Base-by-base conservation (phyloP, 495 filamentous ascomycete genomes). In the Trichocladium antarcticum region DNA sequence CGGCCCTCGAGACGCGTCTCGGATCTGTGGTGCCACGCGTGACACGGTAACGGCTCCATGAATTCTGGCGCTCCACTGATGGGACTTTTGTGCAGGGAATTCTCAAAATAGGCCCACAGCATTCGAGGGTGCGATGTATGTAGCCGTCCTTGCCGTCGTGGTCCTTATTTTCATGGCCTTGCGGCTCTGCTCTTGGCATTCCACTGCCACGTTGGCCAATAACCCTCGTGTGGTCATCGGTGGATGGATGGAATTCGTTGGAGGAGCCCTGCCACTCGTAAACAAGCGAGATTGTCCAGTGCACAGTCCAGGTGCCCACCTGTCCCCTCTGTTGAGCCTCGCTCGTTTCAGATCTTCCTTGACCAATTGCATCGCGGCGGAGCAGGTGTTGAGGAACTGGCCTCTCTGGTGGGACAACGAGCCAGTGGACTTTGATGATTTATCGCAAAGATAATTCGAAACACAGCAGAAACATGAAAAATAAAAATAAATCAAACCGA, bases 171-270 rank as follows among this genome's bases (percentile, higher is more conserved):
- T 38, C 9, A 34, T 43, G 8, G 29, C 11, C 3, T 15, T 50
- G 51, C 45, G 56, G 56, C 56, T 58, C 52, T 58, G 56, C 52
- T 17, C 52, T 53, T 55, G 53, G 56, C 52, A 43, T 48, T 37
- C 45, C 34, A 19, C 24, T 41, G 24, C 15, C 43, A 35, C 35
- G 22, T 16, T 37, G 14, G 37, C 3, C 27, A 19, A 19, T 12
- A 40, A 4, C 31, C 5, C 19, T 17, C 9, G 20, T 47, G 28
- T 45, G 39, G 12, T 44, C n/a, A 20, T 40, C 37, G 38, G 50
- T 32, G 34, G 21, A 29, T 12, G 22, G 28, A 27, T 35, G 7
- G 28, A 7, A 27, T 27, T 27, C 4, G n/a, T n/a, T 27, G 4
- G 34, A 37, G 12, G 34, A 17, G 10, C 16, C 9, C 37, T 19